phyloP scores from a whole-genome alignment of 441 rosid species.

The Gossypium schwendimanii region DNA sequence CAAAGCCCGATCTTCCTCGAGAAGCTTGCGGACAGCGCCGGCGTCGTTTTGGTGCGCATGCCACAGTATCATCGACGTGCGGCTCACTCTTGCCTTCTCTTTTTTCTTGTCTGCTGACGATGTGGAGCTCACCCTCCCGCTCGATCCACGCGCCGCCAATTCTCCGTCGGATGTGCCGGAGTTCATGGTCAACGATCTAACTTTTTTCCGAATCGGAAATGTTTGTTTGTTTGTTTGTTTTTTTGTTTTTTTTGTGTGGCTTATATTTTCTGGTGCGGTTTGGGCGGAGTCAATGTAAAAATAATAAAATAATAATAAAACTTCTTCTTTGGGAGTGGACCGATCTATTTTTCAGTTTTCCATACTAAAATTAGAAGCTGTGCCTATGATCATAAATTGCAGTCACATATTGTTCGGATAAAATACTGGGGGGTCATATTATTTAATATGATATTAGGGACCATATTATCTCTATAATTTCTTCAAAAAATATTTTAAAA shows the following conservation, averaged over 20 bases:
- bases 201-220: neutral
- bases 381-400: neutral
- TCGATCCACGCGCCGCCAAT: slow-evolving; percentile 19
- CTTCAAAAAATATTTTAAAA: no score
- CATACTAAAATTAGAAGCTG: neutral
- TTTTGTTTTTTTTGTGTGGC: neutral
- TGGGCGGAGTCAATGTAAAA: neutral
- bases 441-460: neutral
- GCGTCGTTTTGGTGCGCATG: slow-evolving; percentile 97
- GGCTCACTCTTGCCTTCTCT: slow-evolving; percentile 96
- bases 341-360: neutral
- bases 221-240: neutral
- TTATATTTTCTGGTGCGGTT: neutral
- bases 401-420: neutral
- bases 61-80: slow-evolving; percentile 92
- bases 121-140: slow-evolving; percentile 19
- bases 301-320: neutral
- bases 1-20: slow-evolving; percentile 77
- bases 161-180: slow-evolving; percentile 35
- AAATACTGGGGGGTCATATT: neutral
- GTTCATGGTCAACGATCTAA: slow-evolving; percentile 28
- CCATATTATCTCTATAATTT: no score
- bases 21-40: slow-evolving; percentile 74
- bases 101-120: slow-evolving; percentile 57
- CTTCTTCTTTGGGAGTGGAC: neutral